Base-by-base conservation (phyloP, 2,329 filamentous ascomycete genomes). In the Penicillium sclerotiorum region DNA sequence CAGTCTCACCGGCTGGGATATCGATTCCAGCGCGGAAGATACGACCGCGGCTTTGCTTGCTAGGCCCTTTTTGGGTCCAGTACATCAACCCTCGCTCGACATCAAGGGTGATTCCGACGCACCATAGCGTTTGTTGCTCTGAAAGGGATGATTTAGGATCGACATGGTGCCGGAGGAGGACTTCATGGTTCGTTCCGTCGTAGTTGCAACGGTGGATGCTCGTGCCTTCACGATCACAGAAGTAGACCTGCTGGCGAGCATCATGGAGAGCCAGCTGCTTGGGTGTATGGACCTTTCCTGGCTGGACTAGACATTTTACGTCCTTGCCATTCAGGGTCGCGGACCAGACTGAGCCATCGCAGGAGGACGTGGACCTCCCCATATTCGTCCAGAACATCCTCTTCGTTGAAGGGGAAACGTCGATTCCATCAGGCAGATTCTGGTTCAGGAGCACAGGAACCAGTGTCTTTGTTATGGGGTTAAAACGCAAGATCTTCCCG, bases 21-120 rank as follows among this genome's bases (percentile, higher is more conserved):
- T 73, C 60, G 0, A 83, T 66, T 13, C 66, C 61, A 0, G 82
- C 80, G 4, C 71, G 66, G 60, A 81, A 80, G 36, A 86, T 82
- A 3, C 77, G 72, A 0, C 83, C 83, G 33, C 73, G 60, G 1
- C 64, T 67, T 0, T 70, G 73, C 61, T 84, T 85, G 3, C 75
- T 73, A 0, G 72, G 66, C 0, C 83, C 82, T 57, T 85, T 85
- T 44, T 85, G 82, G 0, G 78, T 81, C 82, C 82, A 86, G 70
- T 80, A 85, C 38, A 85, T 70, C 35, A 75, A 73, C 2, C 4
- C n/a, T 11, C 2, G 18, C 20, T 23, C 48, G 0, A 67, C 63
- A 7, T 75, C 75, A 1, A 86, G 68, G 0, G 77, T 65, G 33
- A 86, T 75, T 2, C 83, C 82, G 8, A 85, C 81, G 41, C 79